Evolutionary conservation across 2,329 filamentous ascomycete species (phyloP), one percentile per base, ranked within the genome.

Genomic region (Claviceps paspali): DNA sequence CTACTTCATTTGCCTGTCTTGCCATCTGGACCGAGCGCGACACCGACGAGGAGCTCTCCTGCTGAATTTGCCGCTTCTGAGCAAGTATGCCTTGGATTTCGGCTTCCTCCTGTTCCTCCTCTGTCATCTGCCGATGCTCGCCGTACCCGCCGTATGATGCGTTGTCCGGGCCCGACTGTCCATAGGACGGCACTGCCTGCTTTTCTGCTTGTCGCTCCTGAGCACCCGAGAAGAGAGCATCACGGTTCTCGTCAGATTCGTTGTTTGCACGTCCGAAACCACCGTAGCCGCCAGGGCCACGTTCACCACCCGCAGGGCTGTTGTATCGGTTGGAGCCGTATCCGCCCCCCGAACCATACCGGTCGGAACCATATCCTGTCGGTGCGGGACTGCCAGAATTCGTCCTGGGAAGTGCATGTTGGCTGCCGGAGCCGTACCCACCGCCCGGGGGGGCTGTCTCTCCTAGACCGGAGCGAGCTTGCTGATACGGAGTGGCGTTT

Each of bases 81-180:
- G 47, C 41, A 14, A 79, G 49, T 18, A 61, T 76, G 0, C 75
- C 73, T 41, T 76, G 67, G 10, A 87, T 72, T 42, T 91, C 78
- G 44, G 79, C 60, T 62, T 71, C 63, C 39, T 94, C 84, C 53
- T 84, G 62, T 67, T 75, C 74, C 47, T 95, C 85, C 1, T 78
- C 84, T 0, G 84, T 93, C 46, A 94, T 62, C 55, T 93, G 75
- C 33, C 83, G 73, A 41, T 82, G 70, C 39, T 79, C 76, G 36
- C 82, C 72, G 44, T 76, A 76, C 21, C 67, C 70, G 19, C 64
- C 69, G 40, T 65, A 68, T 10, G 52, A 52, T 26, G 49, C 52
- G 22, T 44, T 45, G 19, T 38, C 47, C 14, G 45, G 41, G 12
- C 45, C 50, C 17, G 53, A 39, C 38, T 52, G 50, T 23, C 46